phyloP scores from a whole-genome alignment of 345 rosid genomes.

The Geranium rotundifolium region DNA sequence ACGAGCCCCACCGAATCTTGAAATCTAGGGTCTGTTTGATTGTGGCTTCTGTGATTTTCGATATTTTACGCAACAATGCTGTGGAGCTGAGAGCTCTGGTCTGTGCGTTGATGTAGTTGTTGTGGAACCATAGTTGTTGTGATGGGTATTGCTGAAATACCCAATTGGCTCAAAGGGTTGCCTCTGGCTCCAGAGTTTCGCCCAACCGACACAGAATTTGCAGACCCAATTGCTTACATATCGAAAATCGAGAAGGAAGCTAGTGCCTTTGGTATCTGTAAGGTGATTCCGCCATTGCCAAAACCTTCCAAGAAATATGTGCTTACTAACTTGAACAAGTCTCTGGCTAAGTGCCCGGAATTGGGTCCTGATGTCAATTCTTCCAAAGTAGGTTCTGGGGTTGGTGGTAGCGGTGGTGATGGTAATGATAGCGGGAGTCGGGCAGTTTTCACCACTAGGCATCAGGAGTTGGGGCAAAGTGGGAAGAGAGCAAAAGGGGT shows the following conservation, averaged over 20 bases:
- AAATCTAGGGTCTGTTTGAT: background rate
- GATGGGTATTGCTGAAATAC: conserved; percentile 86
- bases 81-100: background rate
- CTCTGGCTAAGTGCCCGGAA: conserved; percentile 69
- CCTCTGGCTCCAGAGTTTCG: conserved; percentile 84
- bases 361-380: conserved; percentile 34
- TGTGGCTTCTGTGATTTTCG: background rate
- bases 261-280: conserved; percentile 86
- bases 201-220: conserved; percentile 95
- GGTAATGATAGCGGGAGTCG: conserved; percentile 35
- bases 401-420: conserved; percentile 8
- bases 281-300: conserved; percentile 90
- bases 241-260: conserved; percentile 97
- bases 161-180: conserved; percentile 76
- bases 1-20: background rate
- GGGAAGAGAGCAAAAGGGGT: conserved; percentile 45
- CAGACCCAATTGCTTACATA: conserved; percentile 95
- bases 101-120: background rate
- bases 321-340: conserved; percentile 64
- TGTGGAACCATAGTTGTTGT: background rate
- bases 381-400: conserved; percentile 14
- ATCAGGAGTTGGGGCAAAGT: conserved; percentile 82
- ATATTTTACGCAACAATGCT: background rate
- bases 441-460: conserved; percentile 93
- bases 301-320: conserved; percentile 86